Conservation (phyloP, 2,329 filamentous ascomycete genomes). For the Rhynchosporium graminicola region DNA sequence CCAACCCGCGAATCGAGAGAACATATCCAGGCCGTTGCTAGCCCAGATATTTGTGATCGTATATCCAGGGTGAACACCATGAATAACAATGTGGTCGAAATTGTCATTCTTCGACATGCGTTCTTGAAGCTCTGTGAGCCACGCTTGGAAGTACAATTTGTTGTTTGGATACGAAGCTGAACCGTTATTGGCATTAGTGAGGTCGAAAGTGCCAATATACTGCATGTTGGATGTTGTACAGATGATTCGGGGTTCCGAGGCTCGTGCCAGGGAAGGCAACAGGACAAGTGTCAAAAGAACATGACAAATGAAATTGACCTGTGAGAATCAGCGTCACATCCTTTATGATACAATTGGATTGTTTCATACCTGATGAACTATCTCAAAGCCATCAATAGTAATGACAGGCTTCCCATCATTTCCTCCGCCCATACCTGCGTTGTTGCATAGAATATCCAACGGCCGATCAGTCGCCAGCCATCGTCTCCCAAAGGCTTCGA, state of each 20-base stretch:
- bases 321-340: not conserved
- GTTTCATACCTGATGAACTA: constrained; percentile 34
- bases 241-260: constrained; percentile 35
- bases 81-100: constrained; percentile 38
- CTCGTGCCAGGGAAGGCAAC: constrained; percentile 36
- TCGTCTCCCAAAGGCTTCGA: constrained; percentile 36
- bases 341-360: not conserved
- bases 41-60: constrained; percentile 40
- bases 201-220: constrained; percentile 36
- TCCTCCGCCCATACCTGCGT: constrained; percentile 36
- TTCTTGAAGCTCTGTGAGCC: constrained; percentile 39
- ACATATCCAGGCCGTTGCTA: not conserved
- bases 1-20: not conserved
- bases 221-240: constrained; percentile 41
- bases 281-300: constrained; percentile 38
- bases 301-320: constrained; percentile 41
- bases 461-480: constrained; percentile 35
- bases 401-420: constrained; percentile 14
- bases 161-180: constrained; percentile 38
- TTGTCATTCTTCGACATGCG: constrained; percentile 30
- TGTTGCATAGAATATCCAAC: constrained; percentile 40
- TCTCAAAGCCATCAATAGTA: constrained; percentile 40
- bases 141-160: constrained; percentile 42
- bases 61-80: constrained; percentile 41
- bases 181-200: constrained; percentile 36